These are phyloP conservation scores for Pythium phragmiticola DNA, from an alignment of 352 stramenopile species.

Conservation along the genomic window DNA sequence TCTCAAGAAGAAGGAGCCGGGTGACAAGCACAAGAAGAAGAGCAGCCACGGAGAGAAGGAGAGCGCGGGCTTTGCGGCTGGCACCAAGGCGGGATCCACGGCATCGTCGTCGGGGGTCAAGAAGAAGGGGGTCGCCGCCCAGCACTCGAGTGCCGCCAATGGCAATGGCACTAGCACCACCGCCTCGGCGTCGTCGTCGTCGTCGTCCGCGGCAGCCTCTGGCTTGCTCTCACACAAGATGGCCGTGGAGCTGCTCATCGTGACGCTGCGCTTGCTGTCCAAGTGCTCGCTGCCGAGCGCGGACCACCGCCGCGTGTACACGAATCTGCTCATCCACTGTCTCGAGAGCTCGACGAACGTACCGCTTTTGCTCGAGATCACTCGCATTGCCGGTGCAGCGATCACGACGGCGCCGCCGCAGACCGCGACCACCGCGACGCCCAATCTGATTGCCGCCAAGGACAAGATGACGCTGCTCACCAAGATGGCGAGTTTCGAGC, in stretches of 20 bases:
- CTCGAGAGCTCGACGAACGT: slow-evolving; percentile 86
- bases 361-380: slow-evolving; percentile 79
- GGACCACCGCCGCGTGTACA: slow-evolving; percentile 79
- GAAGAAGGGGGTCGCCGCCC: slow-evolving; percentile 26
- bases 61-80: not conserved
- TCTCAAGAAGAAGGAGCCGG: slow-evolving; percentile 42
- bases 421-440: slow-evolving; percentile 29
- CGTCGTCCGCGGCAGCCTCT: slow-evolving; percentile 20
- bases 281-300: slow-evolving; percentile 74
- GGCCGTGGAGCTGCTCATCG: slow-evolving; percentile 77
- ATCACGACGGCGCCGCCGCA: slow-evolving; percentile 31
- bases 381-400: slow-evolving; percentile 71
- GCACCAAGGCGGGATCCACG: slow-evolving; percentile 6
- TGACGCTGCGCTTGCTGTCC: slow-evolving; percentile 75
- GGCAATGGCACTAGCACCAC: not conserved
- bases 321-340: slow-evolving; percentile 81
- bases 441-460: slow-evolving; percentile 80
- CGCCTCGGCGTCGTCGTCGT: not conserved
- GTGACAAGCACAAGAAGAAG: slow-evolving; percentile 59
- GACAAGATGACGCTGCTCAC: slow-evolving; percentile 86
- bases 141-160: not conserved
- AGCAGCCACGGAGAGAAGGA: slow-evolving; percentile 1
- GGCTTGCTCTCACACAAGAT: slow-evolving; percentile 43
- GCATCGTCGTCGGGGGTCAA: slow-evolving; percentile 7
- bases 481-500: slow-evolving; percentile 87